These are phyloP conservation scores for Neovahlkampfia damariscottae DNA, from an alignment of 78 protist genomes.

Conservation along the genomic window DNA sequence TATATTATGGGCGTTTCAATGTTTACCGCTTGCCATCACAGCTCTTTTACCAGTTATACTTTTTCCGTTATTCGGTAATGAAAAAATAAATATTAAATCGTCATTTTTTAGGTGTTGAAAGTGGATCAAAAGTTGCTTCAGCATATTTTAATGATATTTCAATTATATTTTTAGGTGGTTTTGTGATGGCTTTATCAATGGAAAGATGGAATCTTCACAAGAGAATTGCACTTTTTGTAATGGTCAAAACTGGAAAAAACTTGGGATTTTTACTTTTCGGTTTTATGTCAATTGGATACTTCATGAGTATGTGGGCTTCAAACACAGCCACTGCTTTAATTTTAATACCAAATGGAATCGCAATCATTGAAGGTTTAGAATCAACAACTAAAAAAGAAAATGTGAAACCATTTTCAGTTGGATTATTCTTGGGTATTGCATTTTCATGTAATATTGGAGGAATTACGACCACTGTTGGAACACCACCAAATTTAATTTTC, in stretches of 20 bases:
- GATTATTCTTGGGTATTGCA: not conserved
- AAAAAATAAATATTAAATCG: no score
- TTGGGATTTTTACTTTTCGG: not conserved
- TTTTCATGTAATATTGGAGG: not conserved
- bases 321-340: not conserved
- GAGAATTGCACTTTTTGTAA: not conserved
- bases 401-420: not conserved
- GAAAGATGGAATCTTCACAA: not conserved
- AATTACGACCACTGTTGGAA: not conserved
- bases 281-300: not conserved
- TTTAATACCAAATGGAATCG: not conserved
- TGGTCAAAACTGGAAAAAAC: not conserved
- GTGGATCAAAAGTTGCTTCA: not conserved
- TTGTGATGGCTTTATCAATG: not conserved
- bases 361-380: not conserved
- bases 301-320: not conserved
- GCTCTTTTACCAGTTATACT: not conserved
- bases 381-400: not conserved
- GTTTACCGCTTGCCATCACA: not conserved
- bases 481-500: not conserved
- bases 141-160: not conserved
- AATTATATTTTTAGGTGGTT: constrained; percentile 1
- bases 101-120: not conserved
- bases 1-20: not conserved
- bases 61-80: not conserved